A percentile compares a stretch with the other conserved stretches of the same genome.
Conservation (phyloP, 2,329 filamentous ascomycete genomes). For the Fusarium lateritium region DNA sequence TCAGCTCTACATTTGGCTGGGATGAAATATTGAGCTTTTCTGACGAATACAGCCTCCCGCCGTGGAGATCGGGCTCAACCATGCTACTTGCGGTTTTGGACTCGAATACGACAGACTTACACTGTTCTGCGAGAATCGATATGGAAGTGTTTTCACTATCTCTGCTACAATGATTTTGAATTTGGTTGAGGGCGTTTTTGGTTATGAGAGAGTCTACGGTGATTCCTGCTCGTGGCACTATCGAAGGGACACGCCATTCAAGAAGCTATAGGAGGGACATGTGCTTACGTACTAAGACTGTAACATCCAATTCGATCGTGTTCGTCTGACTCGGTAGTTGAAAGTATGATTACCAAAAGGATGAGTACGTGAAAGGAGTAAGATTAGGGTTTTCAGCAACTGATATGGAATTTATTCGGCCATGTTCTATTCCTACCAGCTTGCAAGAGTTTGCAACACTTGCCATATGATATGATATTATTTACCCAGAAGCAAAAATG, state of each 20-base stretch:
- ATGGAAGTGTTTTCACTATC: constrained; percentile 53
- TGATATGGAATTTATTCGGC: no score
- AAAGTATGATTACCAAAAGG: no score
- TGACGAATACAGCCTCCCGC: constrained; percentile 56
- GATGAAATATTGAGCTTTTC: neutral
- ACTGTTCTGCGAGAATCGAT: constrained; percentile 54
- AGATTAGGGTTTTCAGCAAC: no score
- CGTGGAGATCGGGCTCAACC: constrained; percentile 59
- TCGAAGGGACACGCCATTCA: constrained; percentile 37
- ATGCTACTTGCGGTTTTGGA: constrained; percentile 62
- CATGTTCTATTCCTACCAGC: no score
- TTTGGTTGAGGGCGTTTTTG: constrained; percentile 63
- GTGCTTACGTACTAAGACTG: neutral
- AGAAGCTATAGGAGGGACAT: constrained; percentile 2
- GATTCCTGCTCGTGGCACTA: constrained; percentile 49
- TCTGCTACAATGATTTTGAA: constrained; percentile 61
- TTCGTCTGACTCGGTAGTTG: no score
- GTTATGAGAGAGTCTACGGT: constrained; percentile 54
- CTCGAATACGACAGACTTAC: constrained; percentile 61
- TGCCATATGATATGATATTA: no score
- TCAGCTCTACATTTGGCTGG: constrained; percentile 35
- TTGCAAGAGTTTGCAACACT: no score
- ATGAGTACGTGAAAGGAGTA: no score
- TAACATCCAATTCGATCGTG: no score
- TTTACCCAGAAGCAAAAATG: neutral